Base-by-base conservation (phyloP, 192 early-diverging fungal genomes). In the Geranomyces variabilis region DNA sequence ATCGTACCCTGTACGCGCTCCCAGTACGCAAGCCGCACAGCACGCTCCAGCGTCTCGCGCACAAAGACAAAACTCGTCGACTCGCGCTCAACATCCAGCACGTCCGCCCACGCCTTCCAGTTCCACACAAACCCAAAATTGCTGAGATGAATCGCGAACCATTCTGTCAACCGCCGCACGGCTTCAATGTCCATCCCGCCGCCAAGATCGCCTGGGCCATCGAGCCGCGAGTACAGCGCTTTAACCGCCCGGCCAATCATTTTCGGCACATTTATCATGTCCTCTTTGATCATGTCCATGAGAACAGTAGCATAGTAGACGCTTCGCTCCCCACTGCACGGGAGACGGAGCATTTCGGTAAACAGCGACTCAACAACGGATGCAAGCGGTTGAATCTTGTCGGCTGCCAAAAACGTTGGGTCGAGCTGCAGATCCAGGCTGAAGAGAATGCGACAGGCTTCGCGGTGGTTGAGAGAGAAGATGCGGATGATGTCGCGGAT, bases 91-190 rank as follows among this genome's bases (percentile, higher is more conserved):
- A 83, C 65, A 29, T 82, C 70, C 31, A 89, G 67, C 51, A 63
- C 71, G 26, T 28, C 69, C 58, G 70, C 80, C 96, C 95, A 98
- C 65, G 85, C 89, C 28, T 72, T 63, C 95, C 95, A 97, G 70
- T 91, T 88, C 94, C 94, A 97, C 29, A 86, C 81, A 79, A 89
- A 95, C 14, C 84, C 89, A 86, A 96, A 95, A 80, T 97, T 97
- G 76, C 93, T 95, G 56, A 99, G 78, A 78, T 96, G 95, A 62
- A 93, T 88, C 0, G 91, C 86, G 80, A 99, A 92, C 92, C 93
- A 96, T 69, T 91, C 90, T 64, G 87, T 86, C 49, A 97, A 84
- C 29, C 95, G 82, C 74, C 89, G 82, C 31, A 95, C 83, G 74
- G 89, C 90, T 77, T 96, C 95, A 34, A 92, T 87, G 76, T 99